phyloP scores from a whole-genome alignment of 768 basidiomycete species.

The Termitomyces sp. region DNA sequence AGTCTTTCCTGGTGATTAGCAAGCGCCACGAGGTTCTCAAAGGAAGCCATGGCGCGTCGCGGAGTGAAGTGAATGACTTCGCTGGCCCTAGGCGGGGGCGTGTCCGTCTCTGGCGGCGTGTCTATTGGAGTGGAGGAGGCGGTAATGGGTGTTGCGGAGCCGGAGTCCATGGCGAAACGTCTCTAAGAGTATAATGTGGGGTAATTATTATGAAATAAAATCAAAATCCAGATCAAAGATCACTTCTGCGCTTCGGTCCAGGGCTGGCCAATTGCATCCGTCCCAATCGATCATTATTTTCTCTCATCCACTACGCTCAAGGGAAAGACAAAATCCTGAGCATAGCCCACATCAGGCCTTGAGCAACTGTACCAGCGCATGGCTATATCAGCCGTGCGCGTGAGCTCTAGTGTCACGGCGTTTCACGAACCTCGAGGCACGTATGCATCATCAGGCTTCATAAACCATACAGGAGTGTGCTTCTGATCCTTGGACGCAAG shows the following conservation, averaged over 20 bases:
- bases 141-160: slow-evolving; percentile 7
- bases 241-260: background rate
- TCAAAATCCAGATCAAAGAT: background rate
- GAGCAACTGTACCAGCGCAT: no score
- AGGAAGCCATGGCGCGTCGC: slow-evolving; percentile 60
- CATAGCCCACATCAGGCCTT: no score
- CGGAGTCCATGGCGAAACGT: slow-evolving; percentile 9
- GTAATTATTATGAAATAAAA: no score
- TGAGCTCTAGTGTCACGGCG: no score
- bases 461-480: no score
- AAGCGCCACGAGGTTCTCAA: slow-evolving; percentile 79
- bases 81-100: background rate
- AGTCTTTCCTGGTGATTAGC: slow-evolving; percentile 80
- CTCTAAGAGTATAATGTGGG: background rate
- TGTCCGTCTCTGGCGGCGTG: slow-evolving; percentile 8
- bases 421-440: no score
- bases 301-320: no score
- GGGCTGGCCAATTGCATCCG: background rate
- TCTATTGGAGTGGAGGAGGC: slow-evolving; percentile 7
- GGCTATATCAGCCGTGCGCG: no score
- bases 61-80: slow-evolving; percentile 45
- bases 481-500: no score
- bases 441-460: no score
- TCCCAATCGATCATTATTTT: background rate
- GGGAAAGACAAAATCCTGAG: no score